A percentile compares a stretch with the other conserved stretches of the same genome.
These are phyloP conservation scores for Limnanthes douglasii DNA, from an alignment of 345 rosid genomes.

Conservation along the genomic window DNA sequence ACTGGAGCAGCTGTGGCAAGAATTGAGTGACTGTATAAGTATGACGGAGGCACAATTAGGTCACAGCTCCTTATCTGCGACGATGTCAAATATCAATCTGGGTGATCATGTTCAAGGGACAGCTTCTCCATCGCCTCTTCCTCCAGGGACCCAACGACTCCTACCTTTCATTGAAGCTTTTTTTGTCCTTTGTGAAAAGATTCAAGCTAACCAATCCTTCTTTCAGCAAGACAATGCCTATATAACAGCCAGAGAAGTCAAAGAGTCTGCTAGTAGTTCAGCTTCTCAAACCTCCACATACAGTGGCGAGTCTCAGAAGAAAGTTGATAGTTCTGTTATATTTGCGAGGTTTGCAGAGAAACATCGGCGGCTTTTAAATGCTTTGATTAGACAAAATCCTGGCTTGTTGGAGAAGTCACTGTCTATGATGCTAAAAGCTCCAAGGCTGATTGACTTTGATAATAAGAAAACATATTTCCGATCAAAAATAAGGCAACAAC, in stretches of 20 bases:
- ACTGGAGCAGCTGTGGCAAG: constrained; percentile 88
- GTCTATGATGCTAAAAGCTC: constrained; percentile 86
- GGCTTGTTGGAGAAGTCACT: constrained; percentile 80
- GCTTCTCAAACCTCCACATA: constrained; percentile 18
- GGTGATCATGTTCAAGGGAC: constrained; percentile 52
- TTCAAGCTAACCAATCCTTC: constrained; percentile 36
- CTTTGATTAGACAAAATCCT: constrained; percentile 84
- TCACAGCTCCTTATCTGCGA: constrained; percentile 32
- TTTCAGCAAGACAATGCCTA: constrained; percentile 54
- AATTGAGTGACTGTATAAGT: constrained; percentile 78
- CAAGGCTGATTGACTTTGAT: constrained; percentile 86
- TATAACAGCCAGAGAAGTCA: constrained; percentile 72
- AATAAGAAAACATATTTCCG: constrained; percentile 91
- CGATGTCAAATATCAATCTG: constrained; percentile 24
- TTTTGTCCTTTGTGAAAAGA: constrained; percentile 87
- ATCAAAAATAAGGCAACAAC: constrained; percentile 82
- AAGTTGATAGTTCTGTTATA: constrained; percentile 57
- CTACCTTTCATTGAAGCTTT: constrained; percentile 93
- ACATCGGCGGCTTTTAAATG: constrained; percentile 84
- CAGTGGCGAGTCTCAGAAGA: constrained; percentile 47
- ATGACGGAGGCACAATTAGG: constrained; percentile 75
- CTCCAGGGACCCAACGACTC: constrained; percentile 90
- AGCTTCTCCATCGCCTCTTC: constrained; percentile 55
- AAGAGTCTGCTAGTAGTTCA: constrained; percentile 52
- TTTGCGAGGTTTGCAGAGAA: constrained; percentile 87